Evolutionary conservation across 163 green algal genomes (phyloP).

Genomic region (Chlorella variabilis): DNA sequence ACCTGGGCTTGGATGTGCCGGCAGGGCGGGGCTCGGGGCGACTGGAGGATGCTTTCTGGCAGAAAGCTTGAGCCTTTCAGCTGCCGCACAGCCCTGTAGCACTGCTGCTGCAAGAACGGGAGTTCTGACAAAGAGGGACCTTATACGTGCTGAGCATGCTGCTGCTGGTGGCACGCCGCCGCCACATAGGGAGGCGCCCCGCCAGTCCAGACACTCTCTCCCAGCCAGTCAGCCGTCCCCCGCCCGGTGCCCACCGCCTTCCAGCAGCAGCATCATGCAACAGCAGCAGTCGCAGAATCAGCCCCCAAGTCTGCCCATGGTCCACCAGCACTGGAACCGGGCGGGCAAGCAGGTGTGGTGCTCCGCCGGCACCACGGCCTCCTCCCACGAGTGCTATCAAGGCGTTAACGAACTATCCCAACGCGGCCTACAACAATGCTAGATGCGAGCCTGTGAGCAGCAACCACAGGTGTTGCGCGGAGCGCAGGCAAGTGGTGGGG

Average conservation of each 20-base stretch:
- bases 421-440: slow-evolving; percentile 31
- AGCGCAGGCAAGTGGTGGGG: slow-evolving; percentile 45
- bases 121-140: too few relatives aligned
- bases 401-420: slow-evolving; percentile 20
- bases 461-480: slow-evolving; percentile 62
- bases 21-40: slow-evolving; percentile 36
- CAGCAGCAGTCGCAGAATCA: slow-evolving; percentile 1
- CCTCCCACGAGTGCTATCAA: slow-evolving; percentile 46
- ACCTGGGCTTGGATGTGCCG: slow-evolving; percentile 64
- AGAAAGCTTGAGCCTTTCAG: too few relatives aligned
- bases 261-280: neutral
- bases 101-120: too few relatives aligned
- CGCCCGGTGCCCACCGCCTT: too few relatives aligned
- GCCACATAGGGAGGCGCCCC: too few relatives aligned
- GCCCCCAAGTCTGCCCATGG: neutral
- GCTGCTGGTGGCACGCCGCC: too few relatives aligned
- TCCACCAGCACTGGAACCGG: slow-evolving; percentile 1
- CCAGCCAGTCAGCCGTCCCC: neutral
- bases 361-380: neutral
- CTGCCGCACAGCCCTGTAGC: too few relatives aligned
- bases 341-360: slow-evolving; percentile 30
- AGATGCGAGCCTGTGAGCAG: slow-evolving; percentile 33
- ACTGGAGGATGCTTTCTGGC: slow-evolving; percentile 38
- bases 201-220: too few relatives aligned
- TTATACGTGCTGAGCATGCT: too few relatives aligned